Conservation (phyloP, 2,329 filamentous ascomycete species). For the Aspergillus cejpii region DNA sequence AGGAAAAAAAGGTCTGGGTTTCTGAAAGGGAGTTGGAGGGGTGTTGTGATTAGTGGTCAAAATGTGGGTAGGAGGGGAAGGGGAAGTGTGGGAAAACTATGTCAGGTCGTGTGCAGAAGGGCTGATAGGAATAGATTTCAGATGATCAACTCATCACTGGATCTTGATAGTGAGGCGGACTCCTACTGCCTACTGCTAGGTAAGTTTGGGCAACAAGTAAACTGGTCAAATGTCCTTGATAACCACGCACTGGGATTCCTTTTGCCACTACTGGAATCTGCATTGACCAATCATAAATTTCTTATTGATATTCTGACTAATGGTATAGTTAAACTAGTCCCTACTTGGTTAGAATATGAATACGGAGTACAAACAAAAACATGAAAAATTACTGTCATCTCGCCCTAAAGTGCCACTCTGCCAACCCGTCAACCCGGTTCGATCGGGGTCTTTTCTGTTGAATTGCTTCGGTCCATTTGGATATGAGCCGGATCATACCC, state of each 20-base stretch:
- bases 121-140: too few relatives aligned
- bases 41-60: too few relatives aligned
- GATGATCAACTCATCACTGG: too few relatives aligned
- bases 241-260: constrained; percentile 15
- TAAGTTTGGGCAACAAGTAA: not conserved
- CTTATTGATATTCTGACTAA: constrained; percentile 16
- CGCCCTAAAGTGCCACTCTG: constrained; percentile 13
- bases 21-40: too few relatives aligned
- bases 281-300: constrained; percentile 6
- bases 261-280: constrained; percentile 8
- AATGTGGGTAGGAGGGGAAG: too few relatives aligned
- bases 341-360: constrained; percentile 8
- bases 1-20: too few relatives aligned
- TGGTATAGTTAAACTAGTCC: constrained; percentile 9
- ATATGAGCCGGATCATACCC: too few relatives aligned
- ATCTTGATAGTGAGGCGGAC: too few relatives aligned
- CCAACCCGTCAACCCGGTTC: constrained; percentile 28
- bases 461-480: constrained; percentile 3
- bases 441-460: constrained; percentile 13
- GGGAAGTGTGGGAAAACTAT: too few relatives aligned
- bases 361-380: constrained; percentile 8
- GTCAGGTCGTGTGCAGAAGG: too few relatives aligned
- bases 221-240: not conserved
- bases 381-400: constrained; percentile 15
- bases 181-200: too few relatives aligned